Evolutionary conservation across 1,139 yeast genomes (phyloP), one percentile per base, ranked within the genome.

Genomic region (Pneumocystis jirovecii): DNA sequence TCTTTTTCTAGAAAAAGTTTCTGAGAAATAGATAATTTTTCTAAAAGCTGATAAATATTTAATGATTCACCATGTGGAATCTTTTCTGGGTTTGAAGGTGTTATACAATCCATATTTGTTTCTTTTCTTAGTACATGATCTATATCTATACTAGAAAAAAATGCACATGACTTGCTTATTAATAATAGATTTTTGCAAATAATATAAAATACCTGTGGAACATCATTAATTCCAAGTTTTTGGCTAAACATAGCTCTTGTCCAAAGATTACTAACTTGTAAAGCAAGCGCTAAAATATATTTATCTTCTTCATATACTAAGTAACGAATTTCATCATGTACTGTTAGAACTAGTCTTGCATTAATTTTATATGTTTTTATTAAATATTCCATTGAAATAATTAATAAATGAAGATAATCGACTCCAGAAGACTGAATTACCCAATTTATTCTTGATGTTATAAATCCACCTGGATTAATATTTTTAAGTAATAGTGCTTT

Each of bases 351-450:
- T 66, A 95, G 78, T 65, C 99, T 78, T 0, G 96, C 96, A 60
- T 86, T 82, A n/a, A 95, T 78, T 4, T 78, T 74, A 74, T 84
- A 93, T 68, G 80, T 81, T 57, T 82, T 80, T 63, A 83, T 80
- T 70, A 95, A 78, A 72, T 89, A 89, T 68, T 89, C 89, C 97
- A 95, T 93, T 0, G 96, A 85, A 4, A 90, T 83, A 66, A 93
- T 81, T 66, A 95, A 75, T 60, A 95, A 75, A 74, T 95, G 98
- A 65, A 95, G 79, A 73, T 95, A 95, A 74, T 95, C 98, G 21
- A 95, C 99, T 60, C 98, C 99, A 0, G 97, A 89, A 60, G 97
- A 89, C 74, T 95, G 99, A 72, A 95, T 95, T 0, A 96, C 89
- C 99, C 99, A 95, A 73, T 95, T 95, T 69, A 91, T 87, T 71